Base-by-base conservation (phyloP, 768 basidiomycete genomes). In the Serendipita sp. region DNA sequence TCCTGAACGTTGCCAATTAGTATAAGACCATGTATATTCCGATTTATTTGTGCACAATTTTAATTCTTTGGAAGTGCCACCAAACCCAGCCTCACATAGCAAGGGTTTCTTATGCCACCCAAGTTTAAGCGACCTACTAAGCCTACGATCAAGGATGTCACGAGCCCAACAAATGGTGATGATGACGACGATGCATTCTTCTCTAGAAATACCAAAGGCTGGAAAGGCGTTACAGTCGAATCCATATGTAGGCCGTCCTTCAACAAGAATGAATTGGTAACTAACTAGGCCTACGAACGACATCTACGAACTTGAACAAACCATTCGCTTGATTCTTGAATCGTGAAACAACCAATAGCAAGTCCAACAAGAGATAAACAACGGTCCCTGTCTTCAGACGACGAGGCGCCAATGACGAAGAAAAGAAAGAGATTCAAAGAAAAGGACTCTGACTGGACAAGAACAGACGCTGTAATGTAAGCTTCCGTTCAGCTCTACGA, bases 71-170 rank as follows among this genome's bases (percentile, higher is more conserved):
- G 23, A 23, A 23, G 23, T 23, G 23, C 23, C 31, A 34, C 27
- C 8, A 10, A 29, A 23, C 27, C 55, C 36, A 29, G n/a, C 6
- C 29, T 18, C 27, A 31, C 55, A 10, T 34, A n/a, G 55, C 27
- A n/a, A 40, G 13, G 40, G 6, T 40, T 40, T 40, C 40, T 40
- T 40, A 60, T 60, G 55, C 55, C 55, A 31, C 55, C 55, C 16
- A 60, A 60, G 36, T 60, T 60, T 29, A 60, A 60, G 34, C 55
- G 55, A 60, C 55, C 55, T 10, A 31, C 55, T n/a, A 31, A n/a
- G 27, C 55, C 55, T n/a, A 16, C 27, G 33, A 29, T 29, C 29
- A n/a, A 23, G 11, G 33, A 31, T 11, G 27, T 34, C 36, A 34
- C 8, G 34, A 37, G 33, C 16, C n/a, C n/a, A 5, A 40, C 13